Percentiles rank a stretch among this genome's conserved stretches.
Conservation (phyloP, 75 land plant species). For the Larix kaempferi region DNA sequence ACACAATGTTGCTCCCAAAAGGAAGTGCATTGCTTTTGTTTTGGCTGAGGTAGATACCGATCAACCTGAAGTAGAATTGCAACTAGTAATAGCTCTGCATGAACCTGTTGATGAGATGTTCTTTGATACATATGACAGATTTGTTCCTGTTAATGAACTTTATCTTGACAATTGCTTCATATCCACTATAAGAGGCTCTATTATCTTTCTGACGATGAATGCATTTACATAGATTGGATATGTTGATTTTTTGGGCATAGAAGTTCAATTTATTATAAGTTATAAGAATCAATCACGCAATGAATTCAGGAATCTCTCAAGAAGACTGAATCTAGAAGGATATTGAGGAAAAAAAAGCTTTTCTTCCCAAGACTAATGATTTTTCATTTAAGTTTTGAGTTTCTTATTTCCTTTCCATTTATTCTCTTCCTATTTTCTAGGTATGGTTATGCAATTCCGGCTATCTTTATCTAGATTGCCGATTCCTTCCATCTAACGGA, state of each 20-base stretch:
- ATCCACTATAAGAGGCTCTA: slow-evolving; percentile 57
- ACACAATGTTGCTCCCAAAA: slow-evolving; percentile 83
- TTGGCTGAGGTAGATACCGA: slow-evolving; percentile 78
- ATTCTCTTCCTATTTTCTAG: slow-evolving; percentile 25
- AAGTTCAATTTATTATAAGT: neutral
- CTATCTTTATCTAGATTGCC: no score
- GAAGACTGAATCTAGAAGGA: slow-evolving; percentile 90
- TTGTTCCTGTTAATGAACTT: slow-evolving; percentile 60
- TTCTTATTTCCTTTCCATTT: neutral
- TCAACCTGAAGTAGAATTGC: slow-evolving; percentile 63
- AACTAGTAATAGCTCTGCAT: slow-evolving; percentile 71
- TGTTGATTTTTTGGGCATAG: neutral
- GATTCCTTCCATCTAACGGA: no score
- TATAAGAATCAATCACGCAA: neutral
- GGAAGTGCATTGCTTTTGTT: slow-evolving; percentile 82
- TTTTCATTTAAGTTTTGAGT: neutral
- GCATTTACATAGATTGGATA: neutral
- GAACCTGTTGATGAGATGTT: slow-evolving; percentile 83
- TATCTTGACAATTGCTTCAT: slow-evolving; percentile 73
- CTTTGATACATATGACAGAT: slow-evolving; percentile 78
- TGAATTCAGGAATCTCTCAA: slow-evolving; percentile 58
- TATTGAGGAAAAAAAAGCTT: slow-evolving; percentile 79
- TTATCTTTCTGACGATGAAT: neutral
- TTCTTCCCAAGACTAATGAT: slow-evolving; percentile 8
- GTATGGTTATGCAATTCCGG: slow-evolving; percentile 97